phyloP scores from a whole-genome alignment of 208 protist species.

The Acanthamoeba lenticulata region DNA sequence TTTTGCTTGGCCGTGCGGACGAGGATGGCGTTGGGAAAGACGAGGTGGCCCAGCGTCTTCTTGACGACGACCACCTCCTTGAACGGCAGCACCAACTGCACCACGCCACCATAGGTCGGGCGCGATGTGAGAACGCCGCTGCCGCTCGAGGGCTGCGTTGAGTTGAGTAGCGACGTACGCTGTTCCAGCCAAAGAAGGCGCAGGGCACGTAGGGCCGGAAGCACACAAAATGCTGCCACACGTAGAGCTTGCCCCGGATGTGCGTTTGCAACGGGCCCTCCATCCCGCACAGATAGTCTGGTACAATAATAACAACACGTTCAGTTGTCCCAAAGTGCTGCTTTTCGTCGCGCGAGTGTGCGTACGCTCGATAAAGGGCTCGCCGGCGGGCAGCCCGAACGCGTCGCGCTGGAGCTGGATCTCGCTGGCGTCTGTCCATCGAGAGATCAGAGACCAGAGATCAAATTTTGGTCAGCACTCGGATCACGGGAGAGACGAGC shows the following conservation, averaged over 20 bases:
- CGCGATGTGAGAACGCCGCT: too few species aligned
- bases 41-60: background rate
- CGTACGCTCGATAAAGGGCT: conserved; percentile 48
- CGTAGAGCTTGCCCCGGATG: conserved; percentile 26
- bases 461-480: too few species aligned
- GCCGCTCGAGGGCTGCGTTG: too few species aligned
- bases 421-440: background rate
- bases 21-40: conserved; percentile 6
- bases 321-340: background rate
- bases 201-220: conserved; percentile 21
- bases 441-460: background rate
- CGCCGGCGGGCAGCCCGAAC: background rate
- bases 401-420: background rate
- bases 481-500: background rate
- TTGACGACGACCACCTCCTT: conserved; percentile 2
- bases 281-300: conserved; percentile 25
- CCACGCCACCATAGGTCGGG: too few species aligned
- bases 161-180: background rate
- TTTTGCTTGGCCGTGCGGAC: background rate
- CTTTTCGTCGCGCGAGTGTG: background rate
- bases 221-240: conserved; percentile 48
- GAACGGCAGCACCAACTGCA: background rate
- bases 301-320: too few species aligned
- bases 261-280: background rate
- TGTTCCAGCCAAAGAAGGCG: conserved; percentile 9